Conservation (phyloP, 768 basidiomycete genomes). For the Phlebiopsis flavidoalba region DNA sequence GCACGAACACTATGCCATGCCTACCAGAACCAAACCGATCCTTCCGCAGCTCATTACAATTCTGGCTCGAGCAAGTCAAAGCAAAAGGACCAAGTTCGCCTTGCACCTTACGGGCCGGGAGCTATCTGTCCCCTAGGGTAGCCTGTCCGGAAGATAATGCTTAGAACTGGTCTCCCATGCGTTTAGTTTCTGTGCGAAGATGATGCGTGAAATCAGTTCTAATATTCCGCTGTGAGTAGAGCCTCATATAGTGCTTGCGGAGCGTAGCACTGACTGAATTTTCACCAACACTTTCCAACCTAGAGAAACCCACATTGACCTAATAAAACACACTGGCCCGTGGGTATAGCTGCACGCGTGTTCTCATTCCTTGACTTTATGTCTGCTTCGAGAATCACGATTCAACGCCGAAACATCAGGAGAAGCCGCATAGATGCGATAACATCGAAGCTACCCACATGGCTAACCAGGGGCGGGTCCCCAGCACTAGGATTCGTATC, state of each 20-base stretch:
- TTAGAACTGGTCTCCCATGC: neutral
- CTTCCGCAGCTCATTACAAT: neutral
- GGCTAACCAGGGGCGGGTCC: neutral
- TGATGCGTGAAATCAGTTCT: neutral
- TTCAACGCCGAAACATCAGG: neutral
- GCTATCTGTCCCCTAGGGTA: neutral
- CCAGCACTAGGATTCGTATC: neutral
- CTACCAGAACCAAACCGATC: neutral
- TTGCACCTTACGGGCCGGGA: neutral
- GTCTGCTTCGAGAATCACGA: neutral
- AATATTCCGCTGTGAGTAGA: neutral
- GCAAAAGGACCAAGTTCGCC: neutral
- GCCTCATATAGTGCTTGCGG: neutral
- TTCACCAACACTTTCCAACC: no score
- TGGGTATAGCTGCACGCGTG: neutral
- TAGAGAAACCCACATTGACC: no score
- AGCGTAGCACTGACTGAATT: neutral
- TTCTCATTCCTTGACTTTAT: neutral
- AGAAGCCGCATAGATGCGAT: neutral
- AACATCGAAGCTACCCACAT: neutral
- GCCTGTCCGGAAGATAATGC: neutral
- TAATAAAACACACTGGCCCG: neutral
- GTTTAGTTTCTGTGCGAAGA: neutral
- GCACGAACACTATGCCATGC: neutral
- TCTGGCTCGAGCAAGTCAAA: neutral